Evolutionary conservation across 345 rosid genomes (phyloP), one percentile per base, ranked within the genome.

Genomic region (Alliaria petiolata): DNA sequence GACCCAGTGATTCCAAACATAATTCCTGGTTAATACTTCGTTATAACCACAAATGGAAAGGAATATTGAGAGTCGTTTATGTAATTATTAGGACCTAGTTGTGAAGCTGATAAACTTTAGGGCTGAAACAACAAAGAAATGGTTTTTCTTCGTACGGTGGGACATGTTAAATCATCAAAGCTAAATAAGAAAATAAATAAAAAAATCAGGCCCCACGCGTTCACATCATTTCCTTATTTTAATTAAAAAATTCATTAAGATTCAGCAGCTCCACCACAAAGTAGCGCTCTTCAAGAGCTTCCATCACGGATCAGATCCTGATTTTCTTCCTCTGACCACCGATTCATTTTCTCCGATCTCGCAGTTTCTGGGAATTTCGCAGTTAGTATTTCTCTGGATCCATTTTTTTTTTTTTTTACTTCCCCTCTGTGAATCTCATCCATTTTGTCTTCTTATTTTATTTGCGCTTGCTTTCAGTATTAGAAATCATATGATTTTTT

Each of bases 281-380:
- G 42, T 9, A 10, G 20, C n/a, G n/a, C 62, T 66, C 67, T 66
- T 64, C 1, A 56, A 58, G 61, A 75, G 47, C 69, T 38, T 62
- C n/a, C n/a, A n/a, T n/a, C n/a, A n/a, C n/a, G 49, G 78, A 59
- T 68, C 51, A 51, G 69, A 75, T 75, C 70, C 68, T 57, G 43
- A 68, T 34, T 46, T 67, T 42, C 74, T 43, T 10, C 40, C 55
- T 67, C 70, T 68, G 43, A 53, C 56, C 74, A 63, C 65, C 62
- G 73, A 67, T 34, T 19, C 3, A 59, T 16, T 16, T 64, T 46
- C 66, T 67, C 73, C 56, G 66, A 60, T 60, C 62, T 60, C 43
- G 12, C 52, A 64, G 40, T 50, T 49, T 49, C 53, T 10, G 22
- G 30, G 53, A 49, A 20, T 20, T 26, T 49, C 22, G 53, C 53